Conservation (phyloP, 495 filamentous ascomycete genomes). For the Stereocaulon alpinum region DNA sequence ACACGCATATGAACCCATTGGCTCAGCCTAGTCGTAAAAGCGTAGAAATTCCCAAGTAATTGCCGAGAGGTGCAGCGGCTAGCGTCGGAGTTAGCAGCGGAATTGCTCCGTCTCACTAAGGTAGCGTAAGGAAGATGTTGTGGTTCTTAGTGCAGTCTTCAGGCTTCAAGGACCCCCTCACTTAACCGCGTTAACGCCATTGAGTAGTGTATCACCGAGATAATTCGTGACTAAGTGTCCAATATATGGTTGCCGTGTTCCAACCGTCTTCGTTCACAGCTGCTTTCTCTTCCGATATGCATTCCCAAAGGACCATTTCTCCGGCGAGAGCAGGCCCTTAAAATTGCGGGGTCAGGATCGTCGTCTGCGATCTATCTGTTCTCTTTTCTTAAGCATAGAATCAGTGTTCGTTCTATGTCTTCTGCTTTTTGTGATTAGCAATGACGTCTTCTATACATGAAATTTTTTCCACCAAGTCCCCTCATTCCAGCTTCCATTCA, state of each 20-base stretch:
- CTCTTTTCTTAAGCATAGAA: neutral
- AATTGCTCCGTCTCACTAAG: neutral
- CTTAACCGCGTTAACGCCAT: too few species aligned
- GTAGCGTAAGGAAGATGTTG: too few species aligned
- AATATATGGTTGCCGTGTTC: neutral
- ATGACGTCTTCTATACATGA: constrained; percentile 4
- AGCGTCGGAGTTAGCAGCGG: neutral
- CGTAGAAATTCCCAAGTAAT: too few species aligned
- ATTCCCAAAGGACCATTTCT: too few species aligned
- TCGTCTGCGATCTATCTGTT: neutral
- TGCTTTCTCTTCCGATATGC: neutral
- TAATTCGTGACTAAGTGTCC: neutral
- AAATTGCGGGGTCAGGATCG: neutral
- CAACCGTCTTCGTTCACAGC: neutral
- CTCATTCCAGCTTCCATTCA: neutral
- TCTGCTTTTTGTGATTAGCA: neutral
- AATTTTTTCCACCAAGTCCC: neutral
- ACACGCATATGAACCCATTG: too few species aligned
- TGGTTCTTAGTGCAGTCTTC: too few species aligned
- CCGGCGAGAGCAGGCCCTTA: neutral
- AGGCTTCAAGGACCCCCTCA: too few species aligned
- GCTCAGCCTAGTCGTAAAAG: too few species aligned
- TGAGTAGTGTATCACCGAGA: neutral
- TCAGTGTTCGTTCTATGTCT: neutral
- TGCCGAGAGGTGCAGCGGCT: neutral